Conservation (phyloP, 1,139 yeast genomes). For the Pichia sp. region DNA sequence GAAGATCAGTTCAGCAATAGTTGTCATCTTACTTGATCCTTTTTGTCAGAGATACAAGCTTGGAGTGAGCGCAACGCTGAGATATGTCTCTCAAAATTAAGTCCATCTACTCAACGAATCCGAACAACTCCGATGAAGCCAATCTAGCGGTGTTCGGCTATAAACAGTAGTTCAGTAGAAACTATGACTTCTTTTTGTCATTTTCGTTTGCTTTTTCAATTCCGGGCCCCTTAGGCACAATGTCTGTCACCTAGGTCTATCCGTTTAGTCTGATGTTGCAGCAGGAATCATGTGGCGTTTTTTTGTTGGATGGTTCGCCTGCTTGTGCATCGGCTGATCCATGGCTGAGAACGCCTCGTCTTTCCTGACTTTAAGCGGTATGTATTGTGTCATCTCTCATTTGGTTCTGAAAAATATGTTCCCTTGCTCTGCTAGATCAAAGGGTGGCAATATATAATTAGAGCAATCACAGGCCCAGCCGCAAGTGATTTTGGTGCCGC, state of each 20-base stretch:
- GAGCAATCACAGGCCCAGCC: constrained; percentile 42
- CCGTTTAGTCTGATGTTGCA: constrained; percentile 48
- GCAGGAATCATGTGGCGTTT: constrained; percentile 69
- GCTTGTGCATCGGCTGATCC: constrained; percentile 53
- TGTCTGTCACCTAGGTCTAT: constrained; percentile 31
- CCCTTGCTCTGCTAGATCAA: constrained; percentile 40
- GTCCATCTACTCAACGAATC: background rate
- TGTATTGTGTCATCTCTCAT: constrained; percentile 43
- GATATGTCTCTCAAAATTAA: background rate
- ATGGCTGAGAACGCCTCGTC: constrained; percentile 66
- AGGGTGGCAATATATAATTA: constrained; percentile 42
- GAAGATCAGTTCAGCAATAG: background rate
- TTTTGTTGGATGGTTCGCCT: constrained; percentile 56
- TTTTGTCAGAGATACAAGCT: background rate
- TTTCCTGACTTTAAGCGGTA: constrained; percentile 72
- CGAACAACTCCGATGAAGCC: background rate
- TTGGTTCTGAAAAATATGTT: constrained; percentile 33
- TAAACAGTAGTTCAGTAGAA: constrained; percentile 33
- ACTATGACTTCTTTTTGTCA: constrained; percentile 31
- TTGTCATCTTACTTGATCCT: background rate
- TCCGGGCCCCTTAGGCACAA: constrained; percentile 35
- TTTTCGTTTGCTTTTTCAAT: constrained; percentile 35
- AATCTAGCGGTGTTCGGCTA: constrained; percentile 31
- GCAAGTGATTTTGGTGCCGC: constrained; percentile 37
- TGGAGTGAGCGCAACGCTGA: background rate